These are phyloP conservation scores for Whalleya microplaca DNA, from an alignment of 2,329 filamentous ascomycete genomes.

Conservation along the genomic window DNA sequence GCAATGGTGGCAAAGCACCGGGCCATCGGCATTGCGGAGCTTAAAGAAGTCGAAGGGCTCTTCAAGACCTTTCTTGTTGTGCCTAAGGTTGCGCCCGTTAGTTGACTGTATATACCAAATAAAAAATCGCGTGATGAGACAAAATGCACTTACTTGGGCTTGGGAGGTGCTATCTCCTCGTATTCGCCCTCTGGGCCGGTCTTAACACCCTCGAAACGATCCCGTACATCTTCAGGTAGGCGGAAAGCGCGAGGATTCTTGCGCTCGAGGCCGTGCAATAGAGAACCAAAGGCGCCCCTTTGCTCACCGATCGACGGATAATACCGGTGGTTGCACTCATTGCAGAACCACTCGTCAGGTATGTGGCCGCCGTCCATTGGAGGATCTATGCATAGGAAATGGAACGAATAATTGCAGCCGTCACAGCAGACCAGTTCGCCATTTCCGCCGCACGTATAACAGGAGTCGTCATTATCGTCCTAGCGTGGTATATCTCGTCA, in stretches of 20 bases:
- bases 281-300: conserved; percentile 61
- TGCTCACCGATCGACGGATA: conserved; percentile 50
- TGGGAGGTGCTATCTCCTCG: conserved; percentile 62
- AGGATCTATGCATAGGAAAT: conserved; percentile 86
- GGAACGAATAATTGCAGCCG: conserved; percentile 86
- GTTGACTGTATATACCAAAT: conserved; percentile 20
- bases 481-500: conserved; percentile 42
- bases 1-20: conserved; percentile 79
- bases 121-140: background rate
- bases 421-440: conserved; percentile 93
- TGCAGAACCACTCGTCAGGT: conserved; percentile 85
- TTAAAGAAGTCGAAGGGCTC: conserved; percentile 69
- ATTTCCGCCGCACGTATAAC: conserved; percentile 80
- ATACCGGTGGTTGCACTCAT: conserved; percentile 63
- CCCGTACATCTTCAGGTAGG: conserved; percentile 71
- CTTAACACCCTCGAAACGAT: conserved; percentile 78
- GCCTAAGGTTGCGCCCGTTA: conserved; percentile 43
- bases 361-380: conserved; percentile 66
- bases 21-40: conserved; percentile 70
- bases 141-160: conserved; percentile 61
- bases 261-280: conserved; percentile 68
- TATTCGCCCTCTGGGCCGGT: conserved; percentile 81
- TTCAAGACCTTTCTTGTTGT: conserved; percentile 59
- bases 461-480: conserved; percentile 87
- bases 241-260: conserved; percentile 74